Base-by-base conservation (phyloP, 176 grass and related monocot species). In the Zizania latifolia region DNA sequence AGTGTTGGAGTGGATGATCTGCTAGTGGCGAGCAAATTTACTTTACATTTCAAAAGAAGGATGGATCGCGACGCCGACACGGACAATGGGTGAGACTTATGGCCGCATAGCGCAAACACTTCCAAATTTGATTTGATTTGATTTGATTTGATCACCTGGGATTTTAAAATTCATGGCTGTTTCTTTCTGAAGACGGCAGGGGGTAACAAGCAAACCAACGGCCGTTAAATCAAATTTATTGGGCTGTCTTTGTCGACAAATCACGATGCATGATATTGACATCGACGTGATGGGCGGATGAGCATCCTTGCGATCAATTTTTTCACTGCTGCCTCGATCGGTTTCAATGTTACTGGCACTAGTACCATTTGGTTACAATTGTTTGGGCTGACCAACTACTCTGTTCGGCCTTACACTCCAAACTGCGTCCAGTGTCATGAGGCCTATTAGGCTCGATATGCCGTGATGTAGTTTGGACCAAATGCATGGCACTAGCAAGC, bases 151-250 rank as follows among this genome's bases (percentile, higher is more conserved):
- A 63, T 45, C 58, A 26, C 36, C 37, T 13, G 6, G 14, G n/a
- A n/a, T n/a, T n/a, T n/a, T n/a, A n/a, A 32, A 38, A 74, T 80
- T 73, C 66, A 26, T 40, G 69, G 23, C 76, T 29, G 29, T 66
- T 73, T n/a, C n/a, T 79, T 67, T 48, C 75, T 2, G 8, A 53
- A n/a, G 21, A 71, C 31, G 27, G 70, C 53, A 11, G 28, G 13
- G 38, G 5, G 48, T 29, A 41, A n/a, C 26, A 6, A 74, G 45
- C 60, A 6, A 74, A 58, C 60, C 15, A 68, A 60, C 21, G 10
- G 10, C 53, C 37, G 16, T 46, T 68, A 64, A 64, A 71, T 84
- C 74, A 54, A 54, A 26, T 31, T 33, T 53, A 82, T 82, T 54
- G 35, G 9, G 21, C 22, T n/a, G n/a, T n/a, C n/a, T 29, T 57